Evolutionary conservation across 306 rosid genomes (phyloP).

Genomic region (Astragalus membranaceus): DNA sequence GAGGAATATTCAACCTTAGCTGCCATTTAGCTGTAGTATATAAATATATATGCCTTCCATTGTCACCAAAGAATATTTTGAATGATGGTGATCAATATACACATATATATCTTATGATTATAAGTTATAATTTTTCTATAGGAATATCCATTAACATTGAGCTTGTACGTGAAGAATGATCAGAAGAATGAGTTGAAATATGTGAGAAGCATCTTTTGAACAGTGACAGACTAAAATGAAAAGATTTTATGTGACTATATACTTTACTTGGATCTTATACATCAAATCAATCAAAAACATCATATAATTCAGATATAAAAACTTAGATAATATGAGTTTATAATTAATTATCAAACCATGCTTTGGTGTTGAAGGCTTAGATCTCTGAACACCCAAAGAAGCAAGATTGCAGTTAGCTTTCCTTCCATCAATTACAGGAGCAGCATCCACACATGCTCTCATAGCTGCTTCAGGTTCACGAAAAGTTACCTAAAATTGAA

Average conservation of each 20-base stretch:
- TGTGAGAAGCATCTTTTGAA: conserved; percentile 21
- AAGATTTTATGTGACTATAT: conserved; percentile 23
- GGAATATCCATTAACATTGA: conserved; percentile 34
- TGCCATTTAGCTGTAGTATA: conserved; percentile 26
- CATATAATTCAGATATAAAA: neutral
- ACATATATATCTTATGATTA: conserved; percentile 1
- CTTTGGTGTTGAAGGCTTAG: conserved; percentile 98
- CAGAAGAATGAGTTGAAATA: neutral
- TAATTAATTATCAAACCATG: conserved; percentile 47
- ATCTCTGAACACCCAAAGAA: conserved; percentile 96
- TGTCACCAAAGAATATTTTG: conserved; percentile 36
- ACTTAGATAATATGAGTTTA: neutral
- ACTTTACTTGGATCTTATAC: conserved; percentile 29
- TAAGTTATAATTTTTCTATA: neutral
- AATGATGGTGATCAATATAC: neutral
- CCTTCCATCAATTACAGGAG: conserved; percentile 94
- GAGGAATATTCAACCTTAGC: conserved; percentile 47
- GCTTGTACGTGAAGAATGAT: neutral
- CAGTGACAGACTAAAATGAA: conserved; percentile 9
- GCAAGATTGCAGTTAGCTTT: conserved; percentile 98
- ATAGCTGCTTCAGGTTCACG: conserved; percentile 89
- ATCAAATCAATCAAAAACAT: conserved; percentile 14
- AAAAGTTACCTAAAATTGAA: conserved; percentile 65
- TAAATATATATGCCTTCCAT: conserved; percentile 16
- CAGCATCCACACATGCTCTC: conserved; percentile 98